phyloP scores from a whole-genome alignment of 2,329 filamentous ascomycete species.

The Orbilia brochopaga region DNA sequence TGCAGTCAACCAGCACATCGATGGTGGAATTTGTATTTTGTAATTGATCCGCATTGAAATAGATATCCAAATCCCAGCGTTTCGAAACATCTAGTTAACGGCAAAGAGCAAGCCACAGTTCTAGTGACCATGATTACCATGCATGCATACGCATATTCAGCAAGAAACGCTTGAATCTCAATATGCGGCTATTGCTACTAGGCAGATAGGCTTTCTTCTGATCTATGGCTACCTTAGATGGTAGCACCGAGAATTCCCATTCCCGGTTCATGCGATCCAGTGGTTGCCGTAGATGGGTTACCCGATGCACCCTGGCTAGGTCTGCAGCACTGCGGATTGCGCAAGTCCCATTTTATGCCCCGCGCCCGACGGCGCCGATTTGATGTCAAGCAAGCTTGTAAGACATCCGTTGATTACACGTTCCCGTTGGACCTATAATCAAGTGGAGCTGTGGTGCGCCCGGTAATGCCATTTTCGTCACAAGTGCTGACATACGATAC shows the following conservation, averaged over 20 bases:
- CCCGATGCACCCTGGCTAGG: slow-evolving; percentile 29
- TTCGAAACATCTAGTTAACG: not conserved
- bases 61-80: not conserved
- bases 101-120: not conserved
- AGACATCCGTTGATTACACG: slow-evolving; percentile 46
- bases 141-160: not conserved
- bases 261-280: slow-evolving; percentile 12
- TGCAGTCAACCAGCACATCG: no score
- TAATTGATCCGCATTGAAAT: not conserved
- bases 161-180: not conserved
- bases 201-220: not conserved
- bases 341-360: slow-evolving; percentile 23
- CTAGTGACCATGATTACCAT: not conserved
- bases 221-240: not conserved
- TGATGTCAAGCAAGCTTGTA: slow-evolving; percentile 31
- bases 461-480: slow-evolving; percentile 46
- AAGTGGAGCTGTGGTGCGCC: slow-evolving; percentile 44
- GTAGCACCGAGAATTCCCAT: slow-evolving; percentile 26
- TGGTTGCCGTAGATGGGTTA: slow-evolving; percentile 5
- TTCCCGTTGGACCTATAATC: slow-evolving; percentile 40
- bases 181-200: not conserved
- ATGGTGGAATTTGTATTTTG: not conserved
- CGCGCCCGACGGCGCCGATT: slow-evolving; percentile 11
- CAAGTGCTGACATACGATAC: slow-evolving; percentile 50
- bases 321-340: slow-evolving; percentile 33